Base-by-base conservation (phyloP, 2,329 filamentous ascomycete species). In the Sporothrix globosa region DNA sequence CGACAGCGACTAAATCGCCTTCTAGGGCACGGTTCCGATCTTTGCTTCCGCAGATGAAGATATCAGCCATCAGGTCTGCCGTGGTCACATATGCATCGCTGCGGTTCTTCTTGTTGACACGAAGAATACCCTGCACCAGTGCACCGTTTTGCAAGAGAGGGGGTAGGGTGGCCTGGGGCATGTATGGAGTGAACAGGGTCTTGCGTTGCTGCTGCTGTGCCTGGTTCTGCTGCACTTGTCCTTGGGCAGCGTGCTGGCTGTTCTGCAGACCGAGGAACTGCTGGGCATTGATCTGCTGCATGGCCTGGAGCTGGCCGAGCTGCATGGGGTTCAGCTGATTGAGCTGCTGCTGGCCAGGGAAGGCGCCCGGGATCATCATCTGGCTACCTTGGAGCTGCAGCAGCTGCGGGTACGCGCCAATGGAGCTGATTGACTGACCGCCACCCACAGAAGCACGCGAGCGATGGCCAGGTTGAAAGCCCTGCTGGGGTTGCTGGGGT, bases 41-140 rank as follows among this genome's bases (percentile, higher is more conserved):
- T 81, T 99, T 99, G 86, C 95, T 98, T 79, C 96, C 96, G 79
- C 96, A 99, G 77, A 99, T 99, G 82, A 99, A 99, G 78, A 99
- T 99, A 79, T 99, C 96, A 56, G 96, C 95, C 81, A 98, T 96
- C 63, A 99, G 86, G 78, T 99, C 96, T 72, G 91, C 90, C 14
- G 93, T 97, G 13, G 96, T 96, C 69, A 99, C 96, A 77, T 99
- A 99, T 39, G 96, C 96, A 81, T 99, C 96, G 76, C 95, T 98
- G 74, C 96, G 91, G 82, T 99, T 99, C 86, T 99, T 99, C 86
- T 98, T 99, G 88, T 99, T 99, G 74, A 99, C 96, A 72, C 96
- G 92, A 68, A 99, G 90, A 75, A 97, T 93, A 83, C 96, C 96
- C 73, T 95, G 95, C 69, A 99, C 96, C 71, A 99, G 90, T 81